Evolutionary conservation across 2,329 filamentous ascomycete genomes (phyloP), one percentile per base, ranked within the genome.

Genomic region (Colletotrichum acutatum): DNA sequence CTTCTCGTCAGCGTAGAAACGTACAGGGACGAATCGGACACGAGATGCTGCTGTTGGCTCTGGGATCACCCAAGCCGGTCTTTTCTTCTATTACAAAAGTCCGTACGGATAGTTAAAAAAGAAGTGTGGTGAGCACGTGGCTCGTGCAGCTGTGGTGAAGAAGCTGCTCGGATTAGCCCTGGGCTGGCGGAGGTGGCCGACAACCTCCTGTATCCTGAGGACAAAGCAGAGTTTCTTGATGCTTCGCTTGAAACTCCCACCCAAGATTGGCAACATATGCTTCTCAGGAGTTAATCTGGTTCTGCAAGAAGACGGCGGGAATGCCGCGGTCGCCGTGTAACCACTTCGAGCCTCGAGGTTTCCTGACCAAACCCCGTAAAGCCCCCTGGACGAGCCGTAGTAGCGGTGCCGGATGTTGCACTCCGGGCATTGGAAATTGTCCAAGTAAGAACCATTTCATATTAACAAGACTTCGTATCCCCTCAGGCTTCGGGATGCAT

Each of bases 51-150:
- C 34, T 6, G 14, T 57, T 52, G 8, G 28, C 57, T 65, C 14
- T 49, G 58, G 64, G 49, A 68, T 68, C 52, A 65, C 52, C 62
- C 57, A 71, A 52, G 64, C 49, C 64, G 57, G 59, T 19, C 56
- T 34, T 22, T 61, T 46, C 30, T 46, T 32, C 32, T 28, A 57
- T 22, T 37, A 8, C 22, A 14, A 24, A 54, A 68, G 52, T 37
- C 68, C 49, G 65, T 19, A 34, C 32, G 32, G 32, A 34, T 34
- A 63, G 52, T 49, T 58, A 14, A 59, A 19, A 58, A 65, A 46
- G 14, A 63, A 63, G 65, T 68, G 53, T 59, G 32, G 69, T 53
- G 52, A 59, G 65, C 60, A 73, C 61, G 66, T 71, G 71, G 66
- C 53, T 56, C 49, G 60, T 71, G 59, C 60, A 57, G 56, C 9